Evolutionary conservation across 176 grass and related monocot species (phyloP).

Genomic region (maize (Zea mays)): DNA sequence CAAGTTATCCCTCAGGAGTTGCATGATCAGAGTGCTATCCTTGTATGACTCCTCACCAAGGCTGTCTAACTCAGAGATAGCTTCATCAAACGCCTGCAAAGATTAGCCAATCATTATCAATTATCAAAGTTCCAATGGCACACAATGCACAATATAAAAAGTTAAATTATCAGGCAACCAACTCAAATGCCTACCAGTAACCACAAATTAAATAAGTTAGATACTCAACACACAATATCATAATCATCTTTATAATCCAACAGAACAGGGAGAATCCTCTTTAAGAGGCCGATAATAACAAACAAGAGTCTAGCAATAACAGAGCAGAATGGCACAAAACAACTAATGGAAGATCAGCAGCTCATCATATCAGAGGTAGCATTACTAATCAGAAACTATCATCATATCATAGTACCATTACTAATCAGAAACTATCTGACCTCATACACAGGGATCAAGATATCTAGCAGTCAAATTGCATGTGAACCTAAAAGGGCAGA

Average conservation of each 20-base stretch:
- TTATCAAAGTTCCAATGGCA: neutral
- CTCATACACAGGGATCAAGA: neutral
- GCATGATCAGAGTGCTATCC: conserved; percentile 94
- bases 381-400: too few species aligned
- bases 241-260: neutral
- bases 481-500: neutral
- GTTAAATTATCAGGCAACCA: neutral
- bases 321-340: neutral
- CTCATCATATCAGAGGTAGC: too few species aligned
- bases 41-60: conserved; percentile 91
- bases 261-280: neutral
- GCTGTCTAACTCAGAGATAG: conserved; percentile 83
- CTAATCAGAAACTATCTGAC: neutral
- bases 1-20: conserved; percentile 87
- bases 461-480: neutral
- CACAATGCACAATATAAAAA: neutral
- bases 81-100: conserved; percentile 80
- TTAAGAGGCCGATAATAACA: neutral
- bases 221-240: neutral
- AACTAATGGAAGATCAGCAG: neutral
- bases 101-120: neutral
- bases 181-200: neutral
- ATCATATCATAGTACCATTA: neutral
- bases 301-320: neutral
- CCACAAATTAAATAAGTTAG: neutral